These are phyloP conservation scores for Helicostylum pulchrum DNA, from an alignment of 192 early-diverging fungal genomes.

Conservation along the genomic window DNA sequence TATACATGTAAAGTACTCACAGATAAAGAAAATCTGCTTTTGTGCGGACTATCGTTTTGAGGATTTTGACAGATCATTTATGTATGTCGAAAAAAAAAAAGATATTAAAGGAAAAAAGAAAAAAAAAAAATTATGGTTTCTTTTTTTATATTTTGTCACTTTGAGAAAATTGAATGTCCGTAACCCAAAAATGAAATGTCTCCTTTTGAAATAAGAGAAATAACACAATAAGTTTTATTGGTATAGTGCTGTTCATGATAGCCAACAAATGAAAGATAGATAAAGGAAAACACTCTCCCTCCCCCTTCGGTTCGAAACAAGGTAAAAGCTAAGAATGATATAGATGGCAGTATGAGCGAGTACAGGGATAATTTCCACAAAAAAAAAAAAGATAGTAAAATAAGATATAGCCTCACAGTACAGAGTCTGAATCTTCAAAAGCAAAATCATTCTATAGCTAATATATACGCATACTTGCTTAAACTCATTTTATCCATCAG, in stretches of 20 bases:
- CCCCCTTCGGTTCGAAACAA: constrained; percentile 1
- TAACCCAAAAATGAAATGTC: too few species aligned
- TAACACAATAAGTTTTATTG: neutral
- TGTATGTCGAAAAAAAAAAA: neutral
- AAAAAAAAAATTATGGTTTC: too few species aligned
- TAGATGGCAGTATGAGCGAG: too few species aligned
- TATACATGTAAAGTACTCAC: neutral
- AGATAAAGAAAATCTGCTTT: constrained; percentile 4
- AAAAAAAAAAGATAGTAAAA: too few species aligned
- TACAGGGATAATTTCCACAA: too few species aligned
- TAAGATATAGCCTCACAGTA: too few species aligned
- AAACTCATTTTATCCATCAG: too few species aligned
- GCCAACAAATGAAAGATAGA: neutral
- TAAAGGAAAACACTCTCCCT: constrained; percentile 6
- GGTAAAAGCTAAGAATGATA: neutral
- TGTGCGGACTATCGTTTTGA: neutral
- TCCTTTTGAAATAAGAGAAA: neutral
- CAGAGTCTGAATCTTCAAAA: too few species aligned
- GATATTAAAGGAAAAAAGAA: neutral
- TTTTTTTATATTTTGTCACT: too few species aligned
- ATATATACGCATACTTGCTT: too few species aligned
- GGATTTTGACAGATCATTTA: constrained; percentile 6
- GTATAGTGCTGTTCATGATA: constrained; percentile 1
- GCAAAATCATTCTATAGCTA: too few species aligned
- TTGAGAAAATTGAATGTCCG: too few species aligned